Evolutionary conservation across 2,329 filamentous ascomycete species (phyloP).

Genomic region (Hirsutella minnesotensis): DNA sequence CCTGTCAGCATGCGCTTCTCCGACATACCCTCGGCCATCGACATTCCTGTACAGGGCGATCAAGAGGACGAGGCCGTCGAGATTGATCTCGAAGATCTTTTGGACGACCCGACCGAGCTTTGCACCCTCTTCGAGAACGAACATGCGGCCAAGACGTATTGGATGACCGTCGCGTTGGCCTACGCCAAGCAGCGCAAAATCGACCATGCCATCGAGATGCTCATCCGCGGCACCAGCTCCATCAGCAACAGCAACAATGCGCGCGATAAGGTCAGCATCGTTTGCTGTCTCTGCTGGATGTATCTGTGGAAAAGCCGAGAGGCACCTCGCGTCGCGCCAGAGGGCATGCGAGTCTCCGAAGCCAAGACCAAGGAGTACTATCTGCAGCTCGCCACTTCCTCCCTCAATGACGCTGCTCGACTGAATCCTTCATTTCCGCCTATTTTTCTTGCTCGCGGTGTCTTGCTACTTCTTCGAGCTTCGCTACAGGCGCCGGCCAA

Average conservation of each 20-base stretch:
- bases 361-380: conserved; percentile 88
- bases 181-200: conserved; percentile 94
- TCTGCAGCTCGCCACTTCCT: conserved; percentile 78
- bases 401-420: conserved; percentile 87
- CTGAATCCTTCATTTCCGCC: conserved; percentile 89
- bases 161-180: conserved; percentile 95
- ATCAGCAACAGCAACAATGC: conserved; percentile 56
- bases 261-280: conserved; percentile 74
- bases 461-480: conserved; percentile 76
- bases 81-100: conserved; percentile 80
- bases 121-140: conserved; percentile 94
- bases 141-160: conserved; percentile 78
- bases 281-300: conserved; percentile 82
- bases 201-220: conserved; percentile 67
- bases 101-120: conserved; percentile 88
- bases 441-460: conserved; percentile 81
- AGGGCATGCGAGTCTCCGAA: conserved; percentile 54
- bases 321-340: conserved; percentile 51
- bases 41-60: conserved; percentile 53
- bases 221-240: conserved; percentile 62
- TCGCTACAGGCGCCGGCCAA: conserved; percentile 71
- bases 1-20: conserved; percentile 47
- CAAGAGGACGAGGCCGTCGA: conserved; percentile 70
- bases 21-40: conserved; percentile 53
- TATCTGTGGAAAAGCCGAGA: conserved; percentile 82